These are phyloP conservation scores for Xylaria palmicola DNA, from an alignment of 495 filamentous ascomycete genomes.

Conservation along the genomic window DNA sequence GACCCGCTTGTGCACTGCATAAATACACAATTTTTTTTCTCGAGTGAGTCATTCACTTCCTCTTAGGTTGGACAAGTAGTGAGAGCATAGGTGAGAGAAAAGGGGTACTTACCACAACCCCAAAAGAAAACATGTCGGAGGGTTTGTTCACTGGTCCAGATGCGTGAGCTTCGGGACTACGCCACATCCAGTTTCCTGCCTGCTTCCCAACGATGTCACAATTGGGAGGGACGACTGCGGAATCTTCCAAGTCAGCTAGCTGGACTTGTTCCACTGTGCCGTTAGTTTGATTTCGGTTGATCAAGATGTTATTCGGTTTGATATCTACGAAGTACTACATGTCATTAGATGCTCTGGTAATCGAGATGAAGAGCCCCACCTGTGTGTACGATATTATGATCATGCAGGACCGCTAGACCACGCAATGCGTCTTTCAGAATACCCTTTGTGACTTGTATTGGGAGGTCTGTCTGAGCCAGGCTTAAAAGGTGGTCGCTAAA, in stretches of 20 bases:
- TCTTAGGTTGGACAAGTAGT: constrained; percentile 29
- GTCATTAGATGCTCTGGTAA: neutral
- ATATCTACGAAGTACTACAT: constrained; percentile 29
- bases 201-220: constrained; percentile 25
- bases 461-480: constrained; percentile 33
- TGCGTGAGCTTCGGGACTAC: constrained; percentile 33
- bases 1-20: constrained; percentile 38
- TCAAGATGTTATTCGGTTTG: constrained; percentile 36
- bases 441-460: constrained; percentile 30
- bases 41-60: neutral
- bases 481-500: constrained; percentile 34
- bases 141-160: constrained; percentile 28
- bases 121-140: constrained; percentile 36
- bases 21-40: constrained; percentile 29
- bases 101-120: constrained; percentile 28
- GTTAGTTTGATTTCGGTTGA: constrained; percentile 28
- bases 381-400: constrained; percentile 41
- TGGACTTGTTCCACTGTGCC: constrained; percentile 37
- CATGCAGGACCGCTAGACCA: constrained; percentile 40
- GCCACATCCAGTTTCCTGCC: constrained; percentile 37
- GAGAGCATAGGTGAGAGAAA: too few relatives aligned
- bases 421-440: constrained; percentile 40
- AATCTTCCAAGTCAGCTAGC: constrained; percentile 42
- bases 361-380: constrained; percentile 19
- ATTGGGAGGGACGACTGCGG: constrained; percentile 38